Evolutionary conservation across 331 rosid species (phyloP), one percentile per base, ranked within the genome.

Genomic region (Phaseolus coccineus): DNA sequence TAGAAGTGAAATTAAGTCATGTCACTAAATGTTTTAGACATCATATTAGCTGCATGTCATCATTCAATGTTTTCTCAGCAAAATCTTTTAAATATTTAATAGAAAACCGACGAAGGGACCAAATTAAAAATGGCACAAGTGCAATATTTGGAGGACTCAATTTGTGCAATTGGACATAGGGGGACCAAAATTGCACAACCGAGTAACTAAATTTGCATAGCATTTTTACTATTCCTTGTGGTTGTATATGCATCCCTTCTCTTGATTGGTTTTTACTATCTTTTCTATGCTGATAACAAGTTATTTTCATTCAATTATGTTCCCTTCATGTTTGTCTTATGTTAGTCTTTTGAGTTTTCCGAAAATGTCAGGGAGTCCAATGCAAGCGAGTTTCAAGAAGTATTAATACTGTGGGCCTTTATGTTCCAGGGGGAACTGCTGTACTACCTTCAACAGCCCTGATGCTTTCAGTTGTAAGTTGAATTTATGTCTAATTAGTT

Each of bases 381-480:
- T 94, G 97, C 91, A 94, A 91, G 87, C 87, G 94, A 58, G 94
- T 94, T 59, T 92, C 97, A 22, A 89, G 97, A 91, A 81, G 97
- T 89, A 94, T 94, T 72, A 82, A 87, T 75, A 91, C 96, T 80
- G 97, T 94, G 39, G 98, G 98, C 77, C 90, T 94, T 79, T 94
- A 91, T 62, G 89, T 91, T 87, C 98, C 97, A 24, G 98, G 98
- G 62, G 98, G 97, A 71, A 90, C 97, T 82, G 97, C 98, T 72
- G 97, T 94, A 47, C 85, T 94, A 87, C 98, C 98, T 57, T 94
- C 98, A 48, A 91, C 98, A 13, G 97, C 97, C 71, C 76, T 94
- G 76, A 94, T 94, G 97, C 98, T 94, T 78, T 82, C 98, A 44
- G 74, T 93, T 79, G 98, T 91, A 86, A 87, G 97, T 87, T 77